Evolutionary conservation across 2,329 filamentous ascomycete species (phyloP), one percentile per base, ranked within the genome.

Genomic region (Arthrinium puccinioides): DNA sequence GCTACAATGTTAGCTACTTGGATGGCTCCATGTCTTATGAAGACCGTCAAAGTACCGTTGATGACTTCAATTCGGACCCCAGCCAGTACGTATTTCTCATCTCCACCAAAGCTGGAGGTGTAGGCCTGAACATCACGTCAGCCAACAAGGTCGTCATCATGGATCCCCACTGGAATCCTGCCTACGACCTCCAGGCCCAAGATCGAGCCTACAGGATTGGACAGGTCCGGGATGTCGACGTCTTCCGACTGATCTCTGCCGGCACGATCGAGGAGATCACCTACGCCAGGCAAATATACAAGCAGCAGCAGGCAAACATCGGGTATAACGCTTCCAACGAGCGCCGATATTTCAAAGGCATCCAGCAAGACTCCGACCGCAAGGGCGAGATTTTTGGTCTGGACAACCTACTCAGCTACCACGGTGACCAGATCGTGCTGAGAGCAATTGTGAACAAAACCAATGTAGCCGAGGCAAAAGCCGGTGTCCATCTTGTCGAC

Each of bases 391-490:
- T 98, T 16, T 98, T 98, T 49, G 92, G 92, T 0, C 70, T 97
- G 2, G 63, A 74, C 16, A 98, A 98, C 48, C 72, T 98, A 10
- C 87, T 98, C 50, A 79, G 79, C 0, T 96, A 87, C 44, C 80
- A 87, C 45, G 76, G 79, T 32, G 77, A 89, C 46, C 84, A 84
- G 42, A 75, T 94, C 10, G 72, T 96, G 11, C 72, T 97, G 5
- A 77, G 86, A n/a, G 87, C 96, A 39, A 97, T 98, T 48, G 87
- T 98, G 50, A 95, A 97, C 67, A 95, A 96, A 61, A 97, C 92
- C 20, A 98, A 98, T 52, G 81, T 98, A 36, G 92, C 92, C 4
- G 92, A 98, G 63, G 87, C 87, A 28, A 86, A 82, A 54, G 87
- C 84, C 1, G 90, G 88, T 0, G 84, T 97, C 9, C 74, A 77